Percentiles rank a stretch among this genome's conserved stretches.
These are phyloP conservation scores for Prunus yedoensis DNA, from an alignment of 331 rosid genomes.

Conservation along the genomic window DNA sequence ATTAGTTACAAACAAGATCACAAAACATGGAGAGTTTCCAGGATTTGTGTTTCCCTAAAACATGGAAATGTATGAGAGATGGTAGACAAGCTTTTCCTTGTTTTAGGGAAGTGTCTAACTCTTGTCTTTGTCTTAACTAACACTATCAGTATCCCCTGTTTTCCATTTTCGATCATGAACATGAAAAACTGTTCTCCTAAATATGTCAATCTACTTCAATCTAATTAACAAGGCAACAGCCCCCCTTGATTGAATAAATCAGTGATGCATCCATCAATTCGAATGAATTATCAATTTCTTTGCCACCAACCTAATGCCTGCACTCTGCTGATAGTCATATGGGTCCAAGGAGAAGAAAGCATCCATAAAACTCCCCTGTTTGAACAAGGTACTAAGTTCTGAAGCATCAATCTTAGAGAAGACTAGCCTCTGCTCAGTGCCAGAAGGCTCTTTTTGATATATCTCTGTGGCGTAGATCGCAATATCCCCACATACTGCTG, in stretches of 20 bases:
- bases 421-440: conserved; percentile 47
- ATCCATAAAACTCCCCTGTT: conserved; percentile 64
- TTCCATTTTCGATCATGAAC: not conserved
- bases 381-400: conserved; percentile 61
- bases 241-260: conserved; percentile 1
- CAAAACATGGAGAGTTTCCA: no score
- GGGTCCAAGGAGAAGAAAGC: conserved; percentile 75
- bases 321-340: conserved; percentile 78
- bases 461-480: conserved; percentile 78
- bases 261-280: conserved; percentile 26
- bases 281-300: conserved; percentile 67
- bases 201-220: not conserved
- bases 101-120: no score
- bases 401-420: conserved; percentile 66
- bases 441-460: conserved; percentile 63
- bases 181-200: not conserved
- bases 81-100: no score
- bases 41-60: no score
- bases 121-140: no score
- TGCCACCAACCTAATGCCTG: conserved; percentile 83
- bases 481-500: conserved; percentile 43
- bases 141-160: not conserved
- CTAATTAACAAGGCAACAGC: not conserved
- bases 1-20: no score
- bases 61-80: no score